Evolutionary conservation across 345 rosid species (phyloP).

Genomic region (Draba incana): DNA sequence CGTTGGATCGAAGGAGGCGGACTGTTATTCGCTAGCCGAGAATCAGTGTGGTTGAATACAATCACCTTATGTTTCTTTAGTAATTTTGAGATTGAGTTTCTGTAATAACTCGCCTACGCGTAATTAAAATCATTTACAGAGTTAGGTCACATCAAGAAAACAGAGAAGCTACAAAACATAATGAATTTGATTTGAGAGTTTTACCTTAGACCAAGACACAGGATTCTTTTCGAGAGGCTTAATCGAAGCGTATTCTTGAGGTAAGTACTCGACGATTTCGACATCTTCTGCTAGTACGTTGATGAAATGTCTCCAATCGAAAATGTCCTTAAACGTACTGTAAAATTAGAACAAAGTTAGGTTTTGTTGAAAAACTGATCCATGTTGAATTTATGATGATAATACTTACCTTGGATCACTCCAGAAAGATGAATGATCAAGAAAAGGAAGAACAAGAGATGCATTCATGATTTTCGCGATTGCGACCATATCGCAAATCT

Average conservation of each 20-base stretch:
- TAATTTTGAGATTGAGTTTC: conserved; percentile 43
- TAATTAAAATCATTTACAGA: conserved; percentile 10
- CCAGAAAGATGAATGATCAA: conserved; percentile 82
- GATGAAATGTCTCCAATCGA: conserved; percentile 69
- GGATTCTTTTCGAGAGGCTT: conserved; percentile 55
- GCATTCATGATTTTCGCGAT: conserved; percentile 76
- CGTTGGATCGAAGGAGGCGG: conserved; percentile 56
- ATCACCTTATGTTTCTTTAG: conserved; percentile 58
- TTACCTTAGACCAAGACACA: conserved; percentile 73
- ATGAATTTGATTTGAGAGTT: not conserved
- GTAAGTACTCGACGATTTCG: conserved; percentile 56
- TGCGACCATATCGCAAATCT: conserved; percentile 84
- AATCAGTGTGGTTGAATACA: conserved; percentile 60
- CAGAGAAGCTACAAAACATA: not conserved
- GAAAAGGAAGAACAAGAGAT: conserved; percentile 63
- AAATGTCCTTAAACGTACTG: conserved; percentile 74
- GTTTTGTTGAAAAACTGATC: no score
- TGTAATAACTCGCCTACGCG: conserved; percentile 60
- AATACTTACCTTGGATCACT: conserved; percentile 64
- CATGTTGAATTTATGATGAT: not conserved
- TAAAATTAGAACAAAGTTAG: not conserved
- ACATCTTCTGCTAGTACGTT: conserved; percentile 58
- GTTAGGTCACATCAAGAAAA: conserved; percentile 8
- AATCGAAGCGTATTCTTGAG: conserved; percentile 42
- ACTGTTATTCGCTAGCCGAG: conserved; percentile 71